These are phyloP conservation scores for Corymbia calophylla DNA, from an alignment of 441 rosid genomes.

Conservation along the genomic window DNA sequence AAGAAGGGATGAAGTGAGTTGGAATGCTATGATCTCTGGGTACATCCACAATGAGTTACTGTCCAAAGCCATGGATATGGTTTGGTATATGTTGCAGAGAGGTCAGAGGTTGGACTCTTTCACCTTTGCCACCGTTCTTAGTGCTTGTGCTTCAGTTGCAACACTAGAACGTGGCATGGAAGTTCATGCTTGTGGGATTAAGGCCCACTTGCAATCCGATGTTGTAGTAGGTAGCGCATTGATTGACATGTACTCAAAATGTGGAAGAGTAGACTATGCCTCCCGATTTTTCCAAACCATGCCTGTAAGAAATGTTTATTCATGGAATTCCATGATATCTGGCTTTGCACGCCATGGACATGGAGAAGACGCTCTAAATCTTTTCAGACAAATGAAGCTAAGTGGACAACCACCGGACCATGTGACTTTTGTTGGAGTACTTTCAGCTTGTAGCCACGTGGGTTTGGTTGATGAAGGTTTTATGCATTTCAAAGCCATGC, in stretches of 20 bases:
- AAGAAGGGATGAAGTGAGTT: conserved; percentile 71
- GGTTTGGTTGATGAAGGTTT: conserved; percentile 78
- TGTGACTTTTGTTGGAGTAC: conserved; percentile 80
- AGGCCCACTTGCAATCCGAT: conserved; percentile 69
- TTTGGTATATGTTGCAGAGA: conserved; percentile 63
- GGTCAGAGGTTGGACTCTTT: conserved; percentile 67
- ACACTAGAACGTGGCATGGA: conserved; percentile 92
- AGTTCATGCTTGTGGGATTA: conserved; percentile 74
- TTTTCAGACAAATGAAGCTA: conserved; percentile 57
- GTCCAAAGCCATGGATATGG: conserved; percentile 72
- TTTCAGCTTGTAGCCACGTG: conserved; percentile 88
- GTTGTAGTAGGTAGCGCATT: conserved; percentile 92
- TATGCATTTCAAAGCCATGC: conserved; percentile 66
- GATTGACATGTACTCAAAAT: conserved; percentile 87
- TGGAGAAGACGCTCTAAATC: conserved; percentile 58
- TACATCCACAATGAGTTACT: conserved; percentile 66
- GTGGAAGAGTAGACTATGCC: conserved; percentile 88
- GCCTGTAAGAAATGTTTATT: conserved; percentile 70
- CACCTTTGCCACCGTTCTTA: conserved; percentile 88
- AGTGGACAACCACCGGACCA: conserved; percentile 60
- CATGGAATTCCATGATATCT: conserved; percentile 92
- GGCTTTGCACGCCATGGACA: conserved; percentile 84
- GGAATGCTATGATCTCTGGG: conserved; percentile 92
- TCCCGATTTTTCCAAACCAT: conserved; percentile 55
- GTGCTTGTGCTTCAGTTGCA: conserved; percentile 91